Base-by-base conservation (phyloP, 1,284 basidiomycete species). In the Anthracocystis walkeri region DNA sequence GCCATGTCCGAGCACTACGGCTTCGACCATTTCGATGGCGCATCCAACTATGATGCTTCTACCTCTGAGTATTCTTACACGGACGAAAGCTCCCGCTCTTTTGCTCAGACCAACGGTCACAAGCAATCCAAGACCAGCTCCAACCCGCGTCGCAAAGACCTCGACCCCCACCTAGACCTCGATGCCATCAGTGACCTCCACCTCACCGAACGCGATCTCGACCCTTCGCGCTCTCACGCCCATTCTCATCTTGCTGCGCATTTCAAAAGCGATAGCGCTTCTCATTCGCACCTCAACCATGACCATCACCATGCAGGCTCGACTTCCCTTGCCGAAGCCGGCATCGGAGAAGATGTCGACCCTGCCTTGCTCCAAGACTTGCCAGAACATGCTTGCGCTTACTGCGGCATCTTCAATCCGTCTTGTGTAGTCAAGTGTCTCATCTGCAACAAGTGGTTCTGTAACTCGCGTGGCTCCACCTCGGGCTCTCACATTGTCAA, bases 371-470 rank as follows among this genome's bases (percentile, higher is more conserved):
- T 75, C 41, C 72, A 81, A 14, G 58, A 59, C 54, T 27, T 76
- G 16, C 74, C 74, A 7, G 64, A 71, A 14, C 77, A 80, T 55
- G 79, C 78, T 14, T 78, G 76, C 63, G 58, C 77, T 27, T 99
- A 99, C 85, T 99, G 96, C 82, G 96, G 96, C n/a, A 97, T 99
- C 56, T 95, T 98, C 86, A 96, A 94, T 60, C 94, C 96, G 1
- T 92, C 94, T 4, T 96, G 94, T 57, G 97, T 99, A 18, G 96
- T 99, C 71, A 96, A 97, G 87, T 99, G 97, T 83, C 89, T 98
- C 35, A 87, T 95, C 56, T 99, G 97, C 86, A 90, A 90, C 63
- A 99, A 99, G 86, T 99, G 83, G 82, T 99, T 99, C 86, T 99
- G 97, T 89, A 99, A 99, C 86, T 96, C 96, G n/a, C 90, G 96